Base-by-base conservation (phyloP, 73 alveolate species). In the Symbiodinium natans region DNA sequence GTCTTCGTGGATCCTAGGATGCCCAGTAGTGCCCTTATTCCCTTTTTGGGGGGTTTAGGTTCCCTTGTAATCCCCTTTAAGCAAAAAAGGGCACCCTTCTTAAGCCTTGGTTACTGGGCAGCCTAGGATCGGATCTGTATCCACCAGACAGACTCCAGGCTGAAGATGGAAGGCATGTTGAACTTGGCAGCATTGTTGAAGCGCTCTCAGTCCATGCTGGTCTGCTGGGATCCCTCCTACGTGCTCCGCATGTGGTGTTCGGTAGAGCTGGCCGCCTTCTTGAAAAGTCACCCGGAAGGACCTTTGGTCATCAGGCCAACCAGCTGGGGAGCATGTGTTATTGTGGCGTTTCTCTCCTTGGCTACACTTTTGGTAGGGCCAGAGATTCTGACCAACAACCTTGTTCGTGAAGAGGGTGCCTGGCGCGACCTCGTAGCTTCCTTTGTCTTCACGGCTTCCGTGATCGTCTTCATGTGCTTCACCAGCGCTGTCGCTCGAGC, bases 121-220 rank as follows among this genome's bases (percentile, higher is more conserved):
- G n/a, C n/a, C n/a, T n/a, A n/a, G 59, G 77, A 59, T 59, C 11
- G 77, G 31, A 59, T 59, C 0, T 59, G 77, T 31, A 59, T 59
- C 77, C 77, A 59, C 34, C 77, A 59, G 77, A 59, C 0, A 27
- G 77, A 59, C 77, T 8, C 9, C 34, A 59, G 34, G 38, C 3
- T 59, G 77, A 59, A 59, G 77, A 31, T 31, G 11, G 77, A 59
- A 59, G 77, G 77, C 77, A 59, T 27, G 34, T 31, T 59, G 11
- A 59, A 59, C 77, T 59, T 59, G 21, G 77, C 77, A 59, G 77
- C 77, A 59, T 31, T 59, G 77, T 59, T 59, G 77, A 59, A 59
- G 77, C 31, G 21, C 21, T 59, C 77, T 8, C 77, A 27, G 77
- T 17, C 34, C 34, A 23, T 59, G 77, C 34, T 59, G 77, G 77